These are phyloP conservation scores for Phoma herbarum DNA, from an alignment of 2,329 filamentous ascomycete species.

Conservation along the genomic window DNA sequence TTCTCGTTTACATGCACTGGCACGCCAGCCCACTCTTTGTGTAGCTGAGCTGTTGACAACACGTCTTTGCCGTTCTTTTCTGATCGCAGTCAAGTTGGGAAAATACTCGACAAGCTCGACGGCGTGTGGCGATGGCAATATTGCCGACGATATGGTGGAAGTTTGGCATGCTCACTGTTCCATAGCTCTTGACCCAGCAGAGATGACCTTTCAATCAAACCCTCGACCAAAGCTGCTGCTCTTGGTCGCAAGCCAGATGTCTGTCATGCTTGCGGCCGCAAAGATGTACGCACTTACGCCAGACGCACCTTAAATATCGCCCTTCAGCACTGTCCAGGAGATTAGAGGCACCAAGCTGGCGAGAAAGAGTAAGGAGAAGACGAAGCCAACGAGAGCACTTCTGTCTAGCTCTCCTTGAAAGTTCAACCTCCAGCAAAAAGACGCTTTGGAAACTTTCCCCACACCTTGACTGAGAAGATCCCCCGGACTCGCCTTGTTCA, in stretches of 20 bases:
- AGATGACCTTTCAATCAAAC: not conserved
- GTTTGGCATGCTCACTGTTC: not conserved
- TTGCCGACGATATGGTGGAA: not conserved
- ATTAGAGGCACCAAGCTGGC: slow-evolving; percentile 33
- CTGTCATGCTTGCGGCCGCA: slow-evolving; percentile 14
- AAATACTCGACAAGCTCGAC: not conserved
- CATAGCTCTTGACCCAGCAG: not conserved
- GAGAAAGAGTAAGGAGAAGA: too few relatives aligned
- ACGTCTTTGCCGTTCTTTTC: not conserved
- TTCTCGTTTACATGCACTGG: not conserved
- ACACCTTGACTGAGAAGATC: slow-evolving; percentile 6
- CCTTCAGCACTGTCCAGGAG: slow-evolving; percentile 31
- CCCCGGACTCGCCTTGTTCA: not conserved
- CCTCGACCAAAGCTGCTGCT: not conserved
- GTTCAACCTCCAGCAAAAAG: not conserved
- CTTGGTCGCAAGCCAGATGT: slow-evolving; percentile 2
- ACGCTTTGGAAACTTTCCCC: not conserved
- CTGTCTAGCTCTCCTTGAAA: slow-evolving; percentile 17
- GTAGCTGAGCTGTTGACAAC: not conserved
- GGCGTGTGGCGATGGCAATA: not conserved
- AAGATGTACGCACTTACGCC: slow-evolving; percentile 31
- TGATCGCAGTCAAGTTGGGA: not conserved
- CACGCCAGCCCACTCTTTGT: not conserved
- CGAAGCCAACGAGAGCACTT: too few relatives aligned
- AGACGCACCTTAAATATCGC: slow-evolving; percentile 39